Evolutionary conservation across 768 basidiomycete species (phyloP), one percentile per base, ranked within the genome.

Genomic region (Boletus pseudo-olivaceus): DNA sequence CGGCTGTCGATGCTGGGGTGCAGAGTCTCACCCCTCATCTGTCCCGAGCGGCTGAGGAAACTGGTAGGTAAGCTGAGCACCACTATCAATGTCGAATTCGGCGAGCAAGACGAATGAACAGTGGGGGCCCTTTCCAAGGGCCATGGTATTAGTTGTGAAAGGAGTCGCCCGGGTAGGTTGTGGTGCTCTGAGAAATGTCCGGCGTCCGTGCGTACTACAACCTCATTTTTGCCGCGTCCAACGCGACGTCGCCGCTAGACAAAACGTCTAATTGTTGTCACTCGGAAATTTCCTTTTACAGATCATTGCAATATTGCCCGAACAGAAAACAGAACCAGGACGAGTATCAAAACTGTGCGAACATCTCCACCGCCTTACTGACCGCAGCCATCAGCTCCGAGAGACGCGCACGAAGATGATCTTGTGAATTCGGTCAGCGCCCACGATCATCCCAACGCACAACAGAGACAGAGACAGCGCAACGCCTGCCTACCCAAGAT

Each of bases 71-170:
- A 99, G 78, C 59, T 93, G 89, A 3, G 95, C 90, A 33, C 97
- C 97, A 53, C 89, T 84, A 67, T 93, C 87, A 59, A 99, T 98
- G 76, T 99, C 92, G 75, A 99, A 99, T 71, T 98, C 97, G n/a
- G 97, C 97, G 49, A 98, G 82, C 45, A 99, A 79, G 55, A 97
- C 88, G 73, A 95, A 98, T 19, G 93, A 91, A 62, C 89, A 90
- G 69, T 91, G 89, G 54, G 88, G 82, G 38, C 82, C 81, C 74
- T 81, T 78, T 73, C 76, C 78, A 2, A 62, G 55, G 47, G 79
- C 69, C 85, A 87, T 86, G 49, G 60, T 68, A 10, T 20, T n/a
- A n/a, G 34, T 56, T 17, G 47, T 35, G 19, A 42, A 40, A n/a
- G n/a, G 11, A 9, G 14, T 30, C 17, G 23, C 38, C 27, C 10